Conservation (phyloP, 257 asterid genomes). For the Dorcoceras hygrometricum region DNA sequence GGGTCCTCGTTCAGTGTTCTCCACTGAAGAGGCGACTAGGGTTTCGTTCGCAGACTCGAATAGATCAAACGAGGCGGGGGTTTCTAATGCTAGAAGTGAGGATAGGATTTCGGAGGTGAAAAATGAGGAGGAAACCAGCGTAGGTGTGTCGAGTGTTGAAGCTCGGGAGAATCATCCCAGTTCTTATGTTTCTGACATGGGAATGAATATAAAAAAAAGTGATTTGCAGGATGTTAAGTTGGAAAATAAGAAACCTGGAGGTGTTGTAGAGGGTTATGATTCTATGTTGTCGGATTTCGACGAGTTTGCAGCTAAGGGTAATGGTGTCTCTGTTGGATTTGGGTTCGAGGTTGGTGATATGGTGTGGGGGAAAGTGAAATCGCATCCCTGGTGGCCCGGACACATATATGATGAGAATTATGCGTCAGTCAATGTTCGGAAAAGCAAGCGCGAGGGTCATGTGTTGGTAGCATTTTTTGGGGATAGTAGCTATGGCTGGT, state of each 20-base stretch:
- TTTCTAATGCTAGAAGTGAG: too few relatives aligned
- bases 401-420: constrained; percentile 65
- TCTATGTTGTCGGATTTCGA: constrained; percentile 67
- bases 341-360: constrained; percentile 83
- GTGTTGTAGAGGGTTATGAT: constrained; percentile 33
- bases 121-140: constrained; percentile 20
- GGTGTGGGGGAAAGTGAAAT: constrained; percentile 99
- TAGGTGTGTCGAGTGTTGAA: constrained; percentile 24
- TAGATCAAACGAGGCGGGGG: too few relatives aligned
- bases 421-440: constrained; percentile 66
- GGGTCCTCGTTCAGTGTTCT: not conserved
- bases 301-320: constrained; percentile 47
- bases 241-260: constrained; percentile 13
- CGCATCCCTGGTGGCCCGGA: constrained; percentile 99
- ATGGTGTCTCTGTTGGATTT: constrained; percentile 46
- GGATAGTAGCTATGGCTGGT: constrained; percentile 96
- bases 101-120: not conserved
- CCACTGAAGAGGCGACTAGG: not conserved
- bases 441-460: constrained; percentile 69
- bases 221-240: constrained; percentile 12
- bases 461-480: constrained; percentile 94
- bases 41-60: not conserved
- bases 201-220: not conserved
- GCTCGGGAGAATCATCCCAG: constrained; percentile 19
- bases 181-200: constrained; percentile 15